Base-by-base conservation (phyloP, 495 filamentous ascomycete genomes). In the Aspergillus sclerotiicarbonarius region DNA sequence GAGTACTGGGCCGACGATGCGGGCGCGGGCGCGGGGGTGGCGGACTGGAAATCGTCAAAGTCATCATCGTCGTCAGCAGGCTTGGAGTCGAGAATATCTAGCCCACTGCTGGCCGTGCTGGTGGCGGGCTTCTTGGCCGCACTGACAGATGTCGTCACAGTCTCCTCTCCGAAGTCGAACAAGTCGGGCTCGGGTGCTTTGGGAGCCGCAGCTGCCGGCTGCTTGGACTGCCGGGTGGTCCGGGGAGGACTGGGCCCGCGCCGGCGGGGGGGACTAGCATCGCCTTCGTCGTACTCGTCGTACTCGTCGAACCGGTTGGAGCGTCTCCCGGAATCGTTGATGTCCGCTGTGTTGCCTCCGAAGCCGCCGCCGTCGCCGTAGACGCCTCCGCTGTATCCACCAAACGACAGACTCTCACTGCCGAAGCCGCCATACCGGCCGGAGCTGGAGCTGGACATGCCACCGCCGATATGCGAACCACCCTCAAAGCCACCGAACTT, bases 41-140 rank as follows among this genome's bases (percentile, higher is more conserved):
- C 94, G n/a, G 91, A 92, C 71, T 96, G 91, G 81, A 98, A 98
- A 68, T 98, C 95, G 68, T 98, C 94, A 63, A 98, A 98, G 51
- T 98, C 95, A 63, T 98, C 94, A 62, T 98, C 94, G 62, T 98
- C 93, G 59, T 95, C 92, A 15, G 64, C 76, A 13, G 66, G 69
- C 5, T 57, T 71, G 13, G 76, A 66, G 56, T 81, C 74, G 31
- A 89, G 71, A 37, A 86, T 77, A 39, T 80, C 84, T 53, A 89
- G 73, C 19, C 79, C 84, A 50, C 72, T 65, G 75, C 76, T 25
- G 33, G 20, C 21, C 21, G 41, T 33, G 74, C 67, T 69, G 8
- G 74, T 55, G 5, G 76, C 73, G 33, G 78, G 72, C 62, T 78
- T 73, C 68, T 79, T 78, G 65, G 76, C 62, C 61, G 76, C 72